phyloP scores from a whole-genome alignment of 2,329 filamentous ascomycete species.

The Sclerotinia trifoliorum region DNA sequence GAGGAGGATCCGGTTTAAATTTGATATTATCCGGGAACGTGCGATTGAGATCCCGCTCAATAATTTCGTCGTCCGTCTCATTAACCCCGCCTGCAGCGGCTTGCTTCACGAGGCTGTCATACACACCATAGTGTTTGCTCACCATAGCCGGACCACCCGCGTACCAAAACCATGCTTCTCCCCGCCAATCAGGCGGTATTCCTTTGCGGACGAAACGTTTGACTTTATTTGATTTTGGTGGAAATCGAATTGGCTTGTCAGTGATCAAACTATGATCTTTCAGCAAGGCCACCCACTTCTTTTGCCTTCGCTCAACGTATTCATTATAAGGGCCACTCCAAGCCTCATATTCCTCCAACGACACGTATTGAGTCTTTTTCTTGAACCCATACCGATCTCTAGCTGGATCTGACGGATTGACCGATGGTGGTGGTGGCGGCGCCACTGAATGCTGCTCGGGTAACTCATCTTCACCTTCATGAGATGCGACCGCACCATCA shows the following conservation, averaged over 20 bases:
- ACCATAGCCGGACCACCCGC: conserved; percentile 81
- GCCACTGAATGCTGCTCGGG: conserved; percentile 19
- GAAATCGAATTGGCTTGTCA: conserved; percentile 72
- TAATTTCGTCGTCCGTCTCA: conserved; percentile 79
- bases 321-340: conserved; percentile 77
- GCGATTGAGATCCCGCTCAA: conserved; percentile 88
- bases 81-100: conserved; percentile 63
- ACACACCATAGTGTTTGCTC: conserved; percentile 72
- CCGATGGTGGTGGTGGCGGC: conserved; percentile 29
- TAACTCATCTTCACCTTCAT: conserved; percentile 24
- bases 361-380: conserved; percentile 79
- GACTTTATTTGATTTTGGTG: conserved; percentile 74
- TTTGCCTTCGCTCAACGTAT: conserved; percentile 70
- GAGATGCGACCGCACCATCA: conserved; percentile 23
- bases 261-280: conserved; percentile 73
- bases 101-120: conserved; percentile 62
- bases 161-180: conserved; percentile 97
- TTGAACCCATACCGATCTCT: conserved; percentile 91
- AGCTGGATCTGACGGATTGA: conserved; percentile 27
- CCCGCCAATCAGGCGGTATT: conserved; percentile 89
- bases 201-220: conserved; percentile 92
- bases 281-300: conserved; percentile 80
- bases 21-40: conserved; percentile 93
- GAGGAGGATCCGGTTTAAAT: conserved; percentile 65
- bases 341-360: conserved; percentile 71